Percentiles rank a stretch among this genome's conserved stretches.
Conservation (phyloP, 805 yeast genomes). For the Kazachstania martiniae region DNA sequence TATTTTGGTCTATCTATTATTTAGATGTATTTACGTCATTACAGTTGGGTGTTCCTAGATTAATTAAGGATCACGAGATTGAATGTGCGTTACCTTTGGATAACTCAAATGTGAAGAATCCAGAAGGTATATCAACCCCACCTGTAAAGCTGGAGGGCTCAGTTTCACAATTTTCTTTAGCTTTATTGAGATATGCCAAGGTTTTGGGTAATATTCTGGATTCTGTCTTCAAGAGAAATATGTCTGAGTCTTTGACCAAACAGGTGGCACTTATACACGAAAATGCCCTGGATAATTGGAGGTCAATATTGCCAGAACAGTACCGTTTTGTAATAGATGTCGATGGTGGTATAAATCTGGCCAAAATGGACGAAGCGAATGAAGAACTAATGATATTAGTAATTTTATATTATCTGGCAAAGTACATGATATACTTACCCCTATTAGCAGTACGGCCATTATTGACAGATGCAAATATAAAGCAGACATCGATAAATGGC, state of each 20-base stretch:
- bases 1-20: constrained; percentile 77
- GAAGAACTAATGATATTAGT: constrained; percentile 44
- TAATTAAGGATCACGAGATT: constrained; percentile 69
- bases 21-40: constrained; percentile 68
- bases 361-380: constrained; percentile 12
- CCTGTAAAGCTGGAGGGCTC: constrained; percentile 53
- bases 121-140: constrained; percentile 4
- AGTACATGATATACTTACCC: constrained; percentile 54
- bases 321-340: constrained; percentile 55
- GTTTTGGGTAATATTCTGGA: constrained; percentile 67
- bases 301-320: constrained; percentile 51
- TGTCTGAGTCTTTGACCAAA: constrained; percentile 22
- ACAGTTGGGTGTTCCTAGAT: constrained; percentile 72
- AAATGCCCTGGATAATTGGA: constrained; percentile 69
- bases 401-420: constrained; percentile 50
- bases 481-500: too few species aligned
- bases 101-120: constrained; percentile 26
- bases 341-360: constrained; percentile 33
- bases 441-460: constrained; percentile 37
- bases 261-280: constrained; percentile 36
- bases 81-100: constrained; percentile 78
- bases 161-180: constrained; percentile 51
- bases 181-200: constrained; percentile 58
- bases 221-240: constrained; percentile 50
- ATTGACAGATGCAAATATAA: constrained; percentile 3